Evolutionary conservation across 805 yeast genomes (phyloP).

Genomic region (Yarrowia sp.): DNA sequence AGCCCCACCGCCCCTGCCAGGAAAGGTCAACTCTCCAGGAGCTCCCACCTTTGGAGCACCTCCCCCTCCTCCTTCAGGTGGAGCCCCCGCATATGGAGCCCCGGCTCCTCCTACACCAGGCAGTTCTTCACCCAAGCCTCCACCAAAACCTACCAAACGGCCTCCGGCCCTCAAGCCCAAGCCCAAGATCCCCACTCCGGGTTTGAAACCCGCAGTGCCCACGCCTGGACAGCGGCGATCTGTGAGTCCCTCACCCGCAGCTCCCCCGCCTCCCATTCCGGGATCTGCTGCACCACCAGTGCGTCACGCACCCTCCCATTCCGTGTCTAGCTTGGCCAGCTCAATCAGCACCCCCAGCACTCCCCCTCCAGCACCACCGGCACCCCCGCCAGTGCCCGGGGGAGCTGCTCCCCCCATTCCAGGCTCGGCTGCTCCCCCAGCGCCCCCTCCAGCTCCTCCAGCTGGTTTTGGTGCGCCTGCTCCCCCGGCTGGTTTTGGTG

Average conservation of each 20-base stretch:
- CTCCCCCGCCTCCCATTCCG: constrained; percentile 27
- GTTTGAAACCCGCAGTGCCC: constrained; percentile 9
- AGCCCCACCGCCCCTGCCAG: constrained; percentile 7
- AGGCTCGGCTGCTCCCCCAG: background rate
- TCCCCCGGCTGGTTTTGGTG: constrained; percentile 27
- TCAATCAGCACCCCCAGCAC: constrained; percentile 11
- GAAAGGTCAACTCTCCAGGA: constrained; percentile 26
- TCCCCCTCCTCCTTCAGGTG: constrained; percentile 5
- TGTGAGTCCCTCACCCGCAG: background rate
- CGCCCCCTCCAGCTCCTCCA: constrained; percentile 26
- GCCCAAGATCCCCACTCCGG: constrained; percentile 24
- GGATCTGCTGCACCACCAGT: constrained; percentile 27
- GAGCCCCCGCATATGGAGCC: constrained; percentile 1
- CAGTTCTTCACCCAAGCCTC: background rate
- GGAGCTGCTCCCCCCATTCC: constrained; percentile 25
- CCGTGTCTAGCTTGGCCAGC: constrained; percentile 12
- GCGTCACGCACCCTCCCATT: background rate
- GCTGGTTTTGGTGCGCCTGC: constrained; percentile 27
- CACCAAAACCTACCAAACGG: constrained; percentile 23
- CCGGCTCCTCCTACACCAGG: background rate
- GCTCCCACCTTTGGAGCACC: constrained; percentile 28
- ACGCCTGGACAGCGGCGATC: constrained; percentile 12
- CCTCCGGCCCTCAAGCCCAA: constrained; percentile 23
- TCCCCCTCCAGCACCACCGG: background rate
- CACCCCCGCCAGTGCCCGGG: constrained; percentile 16